Evolutionary conservation across 306 rosid species (phyloP).

Genomic region (Arachis stenosperma): DNA sequence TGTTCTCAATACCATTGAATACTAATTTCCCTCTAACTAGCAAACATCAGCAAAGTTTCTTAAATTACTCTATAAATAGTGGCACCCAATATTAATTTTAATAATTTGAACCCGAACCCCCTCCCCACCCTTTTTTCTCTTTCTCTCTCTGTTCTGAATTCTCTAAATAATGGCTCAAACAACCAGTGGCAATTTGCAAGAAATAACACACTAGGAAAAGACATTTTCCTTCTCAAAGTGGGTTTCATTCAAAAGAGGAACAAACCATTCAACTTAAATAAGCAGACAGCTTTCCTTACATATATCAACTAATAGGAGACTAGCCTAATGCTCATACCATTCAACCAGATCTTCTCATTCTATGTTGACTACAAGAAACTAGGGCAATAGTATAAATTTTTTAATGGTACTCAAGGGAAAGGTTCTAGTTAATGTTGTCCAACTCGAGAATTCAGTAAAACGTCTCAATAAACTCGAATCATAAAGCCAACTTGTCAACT

Average conservation of each 20-base stretch:
- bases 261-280: not conserved
- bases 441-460: no score
- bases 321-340: not conserved
- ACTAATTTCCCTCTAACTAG: not conserved
- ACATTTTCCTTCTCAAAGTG: not conserved
- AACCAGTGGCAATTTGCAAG: not conserved
- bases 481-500: no score
- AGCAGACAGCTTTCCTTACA: slow-evolving; percentile 6
- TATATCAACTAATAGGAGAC: not conserved
- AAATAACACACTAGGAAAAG: slow-evolving; percentile 8
- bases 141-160: not conserved
- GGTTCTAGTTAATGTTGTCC: no score
- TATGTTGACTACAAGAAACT: not conserved
- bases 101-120: not conserved
- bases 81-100: not conserved
- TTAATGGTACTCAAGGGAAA: not conserved
- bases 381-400: not conserved
- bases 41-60: not conserved
- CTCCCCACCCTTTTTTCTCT: not conserved
- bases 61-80: not conserved
- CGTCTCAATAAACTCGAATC: no score
- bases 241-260: not conserved
- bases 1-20: not conserved
- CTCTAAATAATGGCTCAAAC: not conserved
- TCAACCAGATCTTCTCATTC: not conserved